Evolutionary conservation across 345 rosid genomes (phyloP).

Genomic region (Pugionium cornutum): DNA sequence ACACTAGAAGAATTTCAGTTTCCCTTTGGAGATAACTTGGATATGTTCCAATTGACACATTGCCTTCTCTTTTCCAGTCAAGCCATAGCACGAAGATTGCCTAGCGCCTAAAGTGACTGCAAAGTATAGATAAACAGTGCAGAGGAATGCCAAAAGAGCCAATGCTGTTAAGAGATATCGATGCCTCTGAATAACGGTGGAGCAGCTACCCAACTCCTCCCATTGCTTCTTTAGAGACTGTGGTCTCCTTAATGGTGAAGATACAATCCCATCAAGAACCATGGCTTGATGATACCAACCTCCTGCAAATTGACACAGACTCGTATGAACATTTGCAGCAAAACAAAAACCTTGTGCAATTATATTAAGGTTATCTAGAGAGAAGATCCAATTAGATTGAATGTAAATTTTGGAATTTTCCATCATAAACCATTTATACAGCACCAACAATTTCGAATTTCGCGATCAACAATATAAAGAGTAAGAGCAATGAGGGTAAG

Average conservation of each 20-base stretch:
- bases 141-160: conserved; percentile 69
- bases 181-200: conserved; percentile 70
- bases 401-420: too few relatives aligned
- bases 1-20: conserved; percentile 53
- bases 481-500: neutral
- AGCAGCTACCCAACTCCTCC: conserved; percentile 85
- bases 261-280: conserved; percentile 73
- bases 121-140: conserved; percentile 88
- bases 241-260: conserved; percentile 75
- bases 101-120: conserved; percentile 74
- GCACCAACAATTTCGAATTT: neutral
- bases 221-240: conserved; percentile 63
- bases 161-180: conserved; percentile 85
- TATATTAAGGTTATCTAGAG: neutral
- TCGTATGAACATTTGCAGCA: neutral
- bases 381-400: conserved; percentile 2
- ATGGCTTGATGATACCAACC: conserved; percentile 34
- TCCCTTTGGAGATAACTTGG: conserved; percentile 56
- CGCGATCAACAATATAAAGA: neutral
- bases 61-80: conserved; percentile 61
- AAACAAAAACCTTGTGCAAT: neutral
- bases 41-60: conserved; percentile 57
- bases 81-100: conserved; percentile 64
- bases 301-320: conserved; percentile 23
- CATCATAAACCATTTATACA: neutral